These are phyloP conservation scores for Ministeria vibrans DNA, from an alignment of 78 protist genomes.

Conservation along the genomic window DNA sequence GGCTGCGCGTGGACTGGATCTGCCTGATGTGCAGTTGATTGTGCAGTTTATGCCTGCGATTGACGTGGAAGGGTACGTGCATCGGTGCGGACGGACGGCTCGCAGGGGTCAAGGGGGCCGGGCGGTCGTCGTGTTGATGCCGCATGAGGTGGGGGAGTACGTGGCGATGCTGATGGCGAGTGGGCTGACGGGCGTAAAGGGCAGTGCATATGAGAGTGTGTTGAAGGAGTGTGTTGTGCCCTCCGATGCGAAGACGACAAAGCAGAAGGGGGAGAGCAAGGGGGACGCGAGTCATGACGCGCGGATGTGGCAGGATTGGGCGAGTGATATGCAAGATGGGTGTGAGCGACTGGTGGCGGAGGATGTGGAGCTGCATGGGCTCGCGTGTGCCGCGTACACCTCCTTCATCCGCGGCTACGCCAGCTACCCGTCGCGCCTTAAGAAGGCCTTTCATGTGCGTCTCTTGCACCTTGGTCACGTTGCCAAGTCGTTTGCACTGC, in stretches of 20 bases:
- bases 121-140: constrained; percentile 43
- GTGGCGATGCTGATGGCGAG: neutral
- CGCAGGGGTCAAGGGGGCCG: constrained; percentile 47
- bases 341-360: neutral
- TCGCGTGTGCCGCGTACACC: constrained; percentile 27
- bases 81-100: constrained; percentile 71
- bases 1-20: constrained; percentile 75
- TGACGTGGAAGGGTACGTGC: constrained; percentile 46
- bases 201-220: neutral
- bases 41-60: constrained; percentile 63
- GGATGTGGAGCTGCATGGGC: neutral
- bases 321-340: constrained; percentile 3
- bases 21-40: constrained; percentile 50
- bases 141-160: constrained; percentile 26
- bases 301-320: no score
- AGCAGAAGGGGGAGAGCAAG: constrained; percentile 7
- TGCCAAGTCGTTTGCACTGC: constrained; percentile 47
- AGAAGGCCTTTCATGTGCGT: neutral
- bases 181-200: neutral
- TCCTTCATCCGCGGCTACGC: constrained; percentile 43
- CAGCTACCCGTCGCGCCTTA: constrained; percentile 19
- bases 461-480: constrained; percentile 53
- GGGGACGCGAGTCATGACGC: no score
- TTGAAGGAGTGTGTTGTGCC: neutral
- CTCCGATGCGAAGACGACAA: neutral